A percentile compares a stretch with the other conserved stretches of the same genome.
These are phyloP conservation scores for Stachybotrys chartarum DNA, from an alignment of 2,329 filamentous ascomycete genomes.

Conservation along the genomic window DNA sequence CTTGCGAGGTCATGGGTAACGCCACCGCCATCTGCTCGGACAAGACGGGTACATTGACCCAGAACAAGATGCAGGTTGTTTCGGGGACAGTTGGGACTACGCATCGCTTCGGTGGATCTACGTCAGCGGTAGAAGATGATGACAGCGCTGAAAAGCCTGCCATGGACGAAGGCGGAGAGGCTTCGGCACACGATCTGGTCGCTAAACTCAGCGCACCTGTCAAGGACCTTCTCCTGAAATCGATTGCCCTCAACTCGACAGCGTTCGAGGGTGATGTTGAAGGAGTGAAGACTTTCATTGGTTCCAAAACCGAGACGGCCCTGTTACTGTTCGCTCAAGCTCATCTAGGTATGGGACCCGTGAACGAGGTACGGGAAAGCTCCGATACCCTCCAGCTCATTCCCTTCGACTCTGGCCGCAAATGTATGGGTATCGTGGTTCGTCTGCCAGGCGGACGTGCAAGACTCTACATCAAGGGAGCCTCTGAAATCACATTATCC, in stretches of 20 bases:
- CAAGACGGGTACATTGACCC: slow-evolving; percentile 61
- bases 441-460: slow-evolving; percentile 43
- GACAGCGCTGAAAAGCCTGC: slow-evolving; percentile 16
- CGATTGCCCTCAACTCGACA: slow-evolving; percentile 61
- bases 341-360: slow-evolving; percentile 58
- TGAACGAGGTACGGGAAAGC: slow-evolving; percentile 57
- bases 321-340: slow-evolving; percentile 62
- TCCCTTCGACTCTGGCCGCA: slow-evolving; percentile 69
- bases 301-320: slow-evolving; percentile 72
- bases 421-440: slow-evolving; percentile 60
- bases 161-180: slow-evolving; percentile 24
- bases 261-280: slow-evolving; percentile 71
- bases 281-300: slow-evolving; percentile 59
- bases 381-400: slow-evolving; percentile 57
- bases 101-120: slow-evolving; percentile 44
- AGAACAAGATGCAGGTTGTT: slow-evolving; percentile 64
- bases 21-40: slow-evolving; percentile 65
- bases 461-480: slow-evolving; percentile 56
- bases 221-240: slow-evolving; percentile 49
- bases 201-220: slow-evolving; percentile 36
- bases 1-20: slow-evolving; percentile 77
- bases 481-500: slow-evolving; percentile 55
- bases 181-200: slow-evolving; percentile 38
- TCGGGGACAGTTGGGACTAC: slow-evolving; percentile 50
- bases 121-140: slow-evolving; percentile 12